Evolutionary conservation across 768 basidiomycete genomes (phyloP), one percentile per base, ranked within the genome.

Genomic region (Lentinula aciculospora): DNA sequence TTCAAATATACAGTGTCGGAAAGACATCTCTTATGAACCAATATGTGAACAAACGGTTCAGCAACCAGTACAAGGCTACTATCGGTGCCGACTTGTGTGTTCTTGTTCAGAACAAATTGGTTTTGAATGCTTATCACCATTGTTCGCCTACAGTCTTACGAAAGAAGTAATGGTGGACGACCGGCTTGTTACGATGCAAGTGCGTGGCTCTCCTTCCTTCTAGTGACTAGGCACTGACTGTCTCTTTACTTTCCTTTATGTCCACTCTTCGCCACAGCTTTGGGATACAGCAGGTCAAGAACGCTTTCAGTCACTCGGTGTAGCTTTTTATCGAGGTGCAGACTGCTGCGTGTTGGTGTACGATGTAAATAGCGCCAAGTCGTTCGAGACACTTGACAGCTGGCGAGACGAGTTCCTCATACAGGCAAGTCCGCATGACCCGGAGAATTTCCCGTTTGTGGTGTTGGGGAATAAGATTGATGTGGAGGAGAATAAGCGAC

Each of bases 1-100:
- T 8, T 32, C 39, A 5, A 9, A 19, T 37, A 31, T 54, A 17
- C 66, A 95, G 95, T 58, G 96, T 98, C 71, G 96, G 95, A 42
- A 98, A 98, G 88, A 98, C 97, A 40, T 98, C 96, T 28, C 88
- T 99, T 66, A 99, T 99, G 97, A 98, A 98, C 79, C 97, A 99
- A 76, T 98, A 97, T 78, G 97, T 99, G 63, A 98, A 98, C 84
- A 98, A 98, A 74, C 89, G 97, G 61, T 99, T 98, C 75, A 94
- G 91, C 72, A 97, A 95, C 76, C 96, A 98, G 76, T 99, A 99
- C 83, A 98, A 98, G 77, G 97, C 97, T 17, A 98, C 97, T 61
- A 96, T 96, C 69, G 94, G 94, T 59, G 94, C 94, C 59, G 93
- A 95, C 82, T 95, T 95, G 92, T 93, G 74, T 60, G 91, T 81